phyloP scores from a whole-genome alignment of 164 flowering plant genomes.

The Kingdonia uniflora region DNA sequence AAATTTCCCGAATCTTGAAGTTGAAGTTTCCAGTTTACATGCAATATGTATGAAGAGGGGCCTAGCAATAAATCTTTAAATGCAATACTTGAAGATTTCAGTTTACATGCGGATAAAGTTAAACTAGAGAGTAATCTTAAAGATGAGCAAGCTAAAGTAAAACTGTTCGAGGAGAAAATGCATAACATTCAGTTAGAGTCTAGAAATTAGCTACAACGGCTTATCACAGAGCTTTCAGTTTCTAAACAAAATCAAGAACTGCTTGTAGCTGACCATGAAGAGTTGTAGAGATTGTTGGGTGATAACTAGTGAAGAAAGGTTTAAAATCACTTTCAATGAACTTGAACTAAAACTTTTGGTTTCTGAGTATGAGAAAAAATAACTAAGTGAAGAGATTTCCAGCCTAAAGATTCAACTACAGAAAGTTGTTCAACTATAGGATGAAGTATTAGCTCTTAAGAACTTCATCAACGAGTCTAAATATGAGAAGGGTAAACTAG shows the following conservation, averaged over 20 bases:
- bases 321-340: conserved; percentile 22
- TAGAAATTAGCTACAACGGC: conserved; percentile 26
- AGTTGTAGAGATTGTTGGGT: conserved; percentile 29
- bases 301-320: conserved; percentile 42
- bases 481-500: conserved; percentile 45
- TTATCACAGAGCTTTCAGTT: conserved; percentile 35
- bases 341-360: conserved; percentile 55
- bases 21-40: too few relatives aligned
- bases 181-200: conserved; percentile 27
- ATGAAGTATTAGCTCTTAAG: conserved; percentile 38
- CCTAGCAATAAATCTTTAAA: conserved; percentile 39
- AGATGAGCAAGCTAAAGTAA: conserved; percentile 28
- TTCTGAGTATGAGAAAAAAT: conserved; percentile 47
- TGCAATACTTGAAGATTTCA: conserved; percentile 36
- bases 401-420: conserved; percentile 46
- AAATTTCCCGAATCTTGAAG: too few relatives aligned
- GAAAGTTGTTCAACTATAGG: conserved; percentile 27
- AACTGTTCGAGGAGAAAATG: conserved; percentile 27
- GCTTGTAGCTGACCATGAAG: conserved; percentile 35
- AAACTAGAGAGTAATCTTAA: conserved; percentile 36
- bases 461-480: conserved; percentile 27
- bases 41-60: too few relatives aligned
- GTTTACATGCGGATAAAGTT: conserved; percentile 37
- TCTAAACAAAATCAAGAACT: conserved; percentile 29
- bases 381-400: conserved; percentile 35